Base-by-base conservation (phyloP, 1,139 yeast genomes). In the Taphrina betulina region DNA sequence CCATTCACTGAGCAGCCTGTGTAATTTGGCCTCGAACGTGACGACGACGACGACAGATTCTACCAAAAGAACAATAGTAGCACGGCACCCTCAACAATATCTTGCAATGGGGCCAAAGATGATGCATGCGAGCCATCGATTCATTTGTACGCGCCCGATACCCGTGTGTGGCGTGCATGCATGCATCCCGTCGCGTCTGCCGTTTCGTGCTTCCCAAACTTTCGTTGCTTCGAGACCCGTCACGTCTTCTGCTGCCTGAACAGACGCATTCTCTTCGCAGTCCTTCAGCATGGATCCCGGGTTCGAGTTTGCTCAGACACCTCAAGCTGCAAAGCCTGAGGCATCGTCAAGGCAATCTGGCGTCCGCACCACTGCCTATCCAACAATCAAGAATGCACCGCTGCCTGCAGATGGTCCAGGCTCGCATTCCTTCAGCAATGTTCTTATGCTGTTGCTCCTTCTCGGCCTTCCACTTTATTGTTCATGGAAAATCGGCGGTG, bases 371-470 rank as follows among this genome's bases (percentile, higher is more conserved):
- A 79, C 85, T 42, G 80, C 72, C 48, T 72, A 63, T 53, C 95
- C 95, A 33, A 74, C 94, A 10, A 88, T 88, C 68, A 79, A 83
- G 65, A 88, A 88, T 69, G 95, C 94, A 8, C 90, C 90, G 22
- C 75, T 87, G 62, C 89, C 95, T 35, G 96, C 95, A 5, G 96
- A 88, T 69, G 96, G 96, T 41, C 88, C 95, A 4, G 90, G 95
- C 24, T 76, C 89, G 40, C 81, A 80, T 66, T 79, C 82, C 64
- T 88, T 89, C 72, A 79, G 80, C 70, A 89, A 88, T 71, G 65
- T 68, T 63, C 69, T 79, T n/a, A 68, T 88, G 62, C 58, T 77
- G 24, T 74, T 76, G 1, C 68, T 83, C 44, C 65, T 85, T 60
- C 66, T 76, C n/a, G 76, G 78, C 42, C 71, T 85, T 53, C 96